Percentiles rank a stretch among this genome's conserved stretches.
Conservation (phyloP, 2,329 filamentous ascomycete species). For the Cladobotryum mycophilum region DNA sequence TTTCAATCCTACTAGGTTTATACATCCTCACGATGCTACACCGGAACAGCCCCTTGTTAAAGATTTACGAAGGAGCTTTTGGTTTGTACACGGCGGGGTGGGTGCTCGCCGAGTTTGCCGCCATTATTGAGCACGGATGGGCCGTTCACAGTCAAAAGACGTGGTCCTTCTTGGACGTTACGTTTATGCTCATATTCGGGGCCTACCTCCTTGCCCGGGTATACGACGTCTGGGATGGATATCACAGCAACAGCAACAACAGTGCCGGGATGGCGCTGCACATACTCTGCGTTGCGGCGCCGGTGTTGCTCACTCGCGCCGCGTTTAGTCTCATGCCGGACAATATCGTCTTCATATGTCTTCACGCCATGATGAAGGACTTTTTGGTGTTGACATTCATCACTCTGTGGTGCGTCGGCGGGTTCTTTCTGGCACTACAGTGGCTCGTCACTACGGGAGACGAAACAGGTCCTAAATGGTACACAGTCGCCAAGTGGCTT, state of each 20-base stretch:
- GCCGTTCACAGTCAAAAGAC: constrained; percentile 67
- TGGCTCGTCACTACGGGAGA: constrained; percentile 47
- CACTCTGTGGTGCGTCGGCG: constrained; percentile 62
- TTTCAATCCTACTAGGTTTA: constrained; percentile 54
- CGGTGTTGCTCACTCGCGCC: constrained; percentile 62
- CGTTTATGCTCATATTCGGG: constrained; percentile 57
- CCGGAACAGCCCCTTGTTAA: constrained; percentile 40
- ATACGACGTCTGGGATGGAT: constrained; percentile 43
- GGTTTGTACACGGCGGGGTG: constrained; percentile 60
- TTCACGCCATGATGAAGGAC: constrained; percentile 69
- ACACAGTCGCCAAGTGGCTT: constrained; percentile 68
- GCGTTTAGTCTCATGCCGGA: constrained; percentile 70
- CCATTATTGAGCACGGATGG: constrained; percentile 59
- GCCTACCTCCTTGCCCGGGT: constrained; percentile 56
- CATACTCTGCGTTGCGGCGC: constrained; percentile 59
- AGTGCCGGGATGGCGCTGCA: constrained; percentile 53
- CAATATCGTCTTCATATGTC: constrained; percentile 68
- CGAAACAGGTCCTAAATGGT: constrained; percentile 29
- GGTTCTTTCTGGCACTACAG: constrained; percentile 62
- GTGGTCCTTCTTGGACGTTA: constrained; percentile 70
- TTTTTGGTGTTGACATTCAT: constrained; percentile 62
- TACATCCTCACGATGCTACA: constrained; percentile 60
- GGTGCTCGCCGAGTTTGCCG: constrained; percentile 59
- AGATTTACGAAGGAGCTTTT: constrained; percentile 53
- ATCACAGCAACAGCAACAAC: constrained; percentile 13